Conservation (phyloP, 305 asterid genomes). For the Solanum aculeatissimum region DNA sequence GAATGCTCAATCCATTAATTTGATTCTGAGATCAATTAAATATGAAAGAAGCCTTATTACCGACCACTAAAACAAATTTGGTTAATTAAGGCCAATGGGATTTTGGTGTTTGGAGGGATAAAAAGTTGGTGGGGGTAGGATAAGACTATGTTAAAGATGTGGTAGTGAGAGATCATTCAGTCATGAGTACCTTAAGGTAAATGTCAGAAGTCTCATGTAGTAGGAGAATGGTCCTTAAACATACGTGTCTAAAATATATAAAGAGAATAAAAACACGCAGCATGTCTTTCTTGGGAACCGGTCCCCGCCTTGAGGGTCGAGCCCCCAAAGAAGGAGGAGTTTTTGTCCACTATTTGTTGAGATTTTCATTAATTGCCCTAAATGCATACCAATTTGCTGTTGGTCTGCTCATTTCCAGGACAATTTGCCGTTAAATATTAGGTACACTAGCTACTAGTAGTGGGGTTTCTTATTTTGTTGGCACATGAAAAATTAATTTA, state of each 20-base stretch:
- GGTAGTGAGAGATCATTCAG: neutral
- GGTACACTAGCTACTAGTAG: slow-evolving; percentile 5
- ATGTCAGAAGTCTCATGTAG: neutral
- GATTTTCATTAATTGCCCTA: neutral
- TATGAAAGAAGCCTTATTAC: neutral
- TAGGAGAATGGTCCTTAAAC: slow-evolving; percentile 1
- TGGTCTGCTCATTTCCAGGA: slow-evolving; percentile 1
- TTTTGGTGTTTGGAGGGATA: neutral
- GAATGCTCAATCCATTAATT: neutral
- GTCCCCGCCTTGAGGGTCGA: slow-evolving; percentile 49
- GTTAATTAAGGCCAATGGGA: neutral
- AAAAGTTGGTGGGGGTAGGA: neutral
- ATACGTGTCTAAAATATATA: slow-evolving; percentile 14
- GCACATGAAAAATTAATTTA: neutral
- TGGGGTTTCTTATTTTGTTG: neutral
- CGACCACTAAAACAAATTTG: neutral
- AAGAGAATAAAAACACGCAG: slow-evolving; percentile 9
- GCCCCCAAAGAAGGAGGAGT: slow-evolving; percentile 6
- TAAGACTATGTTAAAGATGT: neutral
- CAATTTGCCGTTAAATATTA: neutral
- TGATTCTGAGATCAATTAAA: neutral
- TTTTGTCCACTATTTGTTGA: neutral
- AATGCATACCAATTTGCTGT: neutral
- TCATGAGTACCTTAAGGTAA: neutral
- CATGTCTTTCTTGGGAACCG: slow-evolving; percentile 2